Evolutionary conservation across 176 grass and related monocot species (phyloP), one percentile per base, ranked within the genome.

Genomic region (Oryza coarctata): DNA sequence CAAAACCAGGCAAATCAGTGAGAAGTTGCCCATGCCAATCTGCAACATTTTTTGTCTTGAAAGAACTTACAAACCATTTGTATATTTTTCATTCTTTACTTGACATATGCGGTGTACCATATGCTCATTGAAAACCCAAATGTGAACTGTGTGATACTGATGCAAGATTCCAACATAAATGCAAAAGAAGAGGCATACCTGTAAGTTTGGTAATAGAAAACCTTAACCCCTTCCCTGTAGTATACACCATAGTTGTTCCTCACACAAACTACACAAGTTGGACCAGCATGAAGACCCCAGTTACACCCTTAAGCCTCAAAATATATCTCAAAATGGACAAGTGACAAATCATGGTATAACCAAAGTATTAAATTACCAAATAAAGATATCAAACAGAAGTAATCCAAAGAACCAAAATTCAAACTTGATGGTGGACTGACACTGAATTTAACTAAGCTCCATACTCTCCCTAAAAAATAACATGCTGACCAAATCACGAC

Each of bases 191-290:
- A 76, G 45, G 23, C 74, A 86, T 78, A 97, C 94, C 92, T 97
- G 94, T 65, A 97, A 71, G 78, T 80, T 97, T 71, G 95, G 95
- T 65, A n/a, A n/a, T n/a, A n/a, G n/a, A 85, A 85, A 62, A 61
- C 40, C 29, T 45, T 47, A 34, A 27, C 30, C 22, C 22, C 22
- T 35, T n/a, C 23, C 23, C 57, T 70, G 13, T 35, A 70, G 68
- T 76, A 5, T 20, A 17, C 33, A 75, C 31, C 11, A 58, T 62
- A 17, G 73, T 75, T 75, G 18, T 38, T 34, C 57, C 61, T 26
- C 17, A 58, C 45, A 79, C n/a, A 61, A 60, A 57, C 63, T 28
- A 69, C 22, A 63, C 0, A 65, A 15, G 29, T 64, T 50, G 27
- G 47, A 44, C 52, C 39, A 33, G 12, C 71, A 70, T 36, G 43